phyloP scores from a whole-genome alignment of 1,139 yeast species.

The Geotrichum klebahnii region DNA sequence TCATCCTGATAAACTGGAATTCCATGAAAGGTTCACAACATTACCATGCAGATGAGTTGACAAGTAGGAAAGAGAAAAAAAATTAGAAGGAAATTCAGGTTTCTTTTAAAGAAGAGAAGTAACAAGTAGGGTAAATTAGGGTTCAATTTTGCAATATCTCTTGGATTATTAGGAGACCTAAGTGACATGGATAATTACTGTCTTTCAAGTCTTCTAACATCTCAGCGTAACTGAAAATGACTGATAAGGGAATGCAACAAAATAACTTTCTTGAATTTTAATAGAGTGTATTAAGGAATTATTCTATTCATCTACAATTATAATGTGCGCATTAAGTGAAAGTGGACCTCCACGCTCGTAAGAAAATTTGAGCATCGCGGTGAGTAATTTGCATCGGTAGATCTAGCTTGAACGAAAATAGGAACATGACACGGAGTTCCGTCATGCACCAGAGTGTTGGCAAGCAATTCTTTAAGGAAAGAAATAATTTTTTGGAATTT shows the following conservation, averaged over 20 bases:
- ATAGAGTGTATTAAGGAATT: no score
- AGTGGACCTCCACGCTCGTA: constrained; percentile 56
- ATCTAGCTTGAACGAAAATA: constrained; percentile 96
- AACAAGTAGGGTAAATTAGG: constrained; percentile 2
- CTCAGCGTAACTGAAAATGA: no score
- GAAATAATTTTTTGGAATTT: constrained; percentile 12
- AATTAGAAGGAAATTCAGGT: background rate
- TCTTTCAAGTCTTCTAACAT: no score
- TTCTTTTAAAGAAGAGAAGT: background rate
- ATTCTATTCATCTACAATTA: background rate
- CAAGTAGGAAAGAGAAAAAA: background rate
- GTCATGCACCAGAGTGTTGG: constrained; percentile 89
- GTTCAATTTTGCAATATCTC: constrained; percentile 4
- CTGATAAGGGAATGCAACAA: no score
- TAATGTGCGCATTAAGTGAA: constrained; percentile 8
- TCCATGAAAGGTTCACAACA: no score
- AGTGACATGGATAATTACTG: no score
- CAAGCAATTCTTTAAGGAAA: constrained; percentile 49
- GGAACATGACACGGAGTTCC: constrained; percentile 54
- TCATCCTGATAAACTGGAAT: background rate
- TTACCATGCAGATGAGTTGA: no score
- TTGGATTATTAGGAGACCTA: no score
- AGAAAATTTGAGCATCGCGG: constrained; percentile 46
- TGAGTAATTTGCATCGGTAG: constrained; percentile 62
- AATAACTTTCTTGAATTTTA: no score